Base-by-base conservation (phyloP, 1,284 basidiomycete genomes). In the Apiotrichum domesticum region DNA sequence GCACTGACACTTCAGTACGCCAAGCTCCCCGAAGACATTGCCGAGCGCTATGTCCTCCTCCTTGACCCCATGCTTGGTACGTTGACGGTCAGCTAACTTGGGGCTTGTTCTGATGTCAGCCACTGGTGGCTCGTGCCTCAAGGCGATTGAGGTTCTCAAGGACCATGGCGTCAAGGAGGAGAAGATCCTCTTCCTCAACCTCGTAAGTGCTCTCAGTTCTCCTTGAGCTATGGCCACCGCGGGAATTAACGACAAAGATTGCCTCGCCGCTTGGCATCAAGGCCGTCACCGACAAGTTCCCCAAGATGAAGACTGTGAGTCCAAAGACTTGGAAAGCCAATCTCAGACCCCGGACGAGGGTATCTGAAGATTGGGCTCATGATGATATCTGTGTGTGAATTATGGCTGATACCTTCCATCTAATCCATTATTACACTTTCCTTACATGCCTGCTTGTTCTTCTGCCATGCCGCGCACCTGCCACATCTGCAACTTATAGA, bases 61-160 rank as follows among this genome's bases (percentile, higher is more conserved):
- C 84, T 98, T 13, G 95, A 98, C 74, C 95, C 95, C 1, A 98
- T 98, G 95, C 85, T 98, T 43, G 91, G 91, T 91, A 69, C 54
- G 84, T 67, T 33, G 32, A 41, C 29, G 5, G 11, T 40, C 21
- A 21, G 21, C 21, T 21, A 21, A 21, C 21, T 21, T 21, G 21
- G 21, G 21, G 21, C 21, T 21, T 21, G 21, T 8, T 35, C 59
- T 60, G 39, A 59, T 39, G 10, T 7, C 63, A 93, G 93, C 95
- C 0, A 98, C 95, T 0, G 95, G 95, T 37, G 95, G 96, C 45
- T 97, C 93, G 14, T 96, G 94, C 3, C 93, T 96, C 77, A 97
- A 98, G 76, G 95, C 95, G 0, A 90, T 98, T 52, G 91, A 98
- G 73, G 90, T 98, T 7, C 81, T 98, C 21, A 84, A 88, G 73